Evolutionary conservation across 768 basidiomycete genomes (phyloP).

Genomic region (Rhodotorula diobovata): DNA sequence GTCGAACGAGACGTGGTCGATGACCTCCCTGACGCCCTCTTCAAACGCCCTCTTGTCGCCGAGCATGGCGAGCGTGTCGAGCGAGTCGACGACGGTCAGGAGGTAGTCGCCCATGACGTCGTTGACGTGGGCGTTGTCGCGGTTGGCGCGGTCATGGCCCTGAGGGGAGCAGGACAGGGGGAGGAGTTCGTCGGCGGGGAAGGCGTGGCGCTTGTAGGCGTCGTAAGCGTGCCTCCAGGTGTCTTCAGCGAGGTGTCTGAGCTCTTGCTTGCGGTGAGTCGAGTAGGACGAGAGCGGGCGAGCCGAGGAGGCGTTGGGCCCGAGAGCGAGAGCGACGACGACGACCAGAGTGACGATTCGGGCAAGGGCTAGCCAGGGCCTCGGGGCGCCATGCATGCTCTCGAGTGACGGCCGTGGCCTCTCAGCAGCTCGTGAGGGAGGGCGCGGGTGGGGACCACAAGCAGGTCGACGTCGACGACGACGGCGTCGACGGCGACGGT

Average conservation of each 20-base stretch:
- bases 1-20: conserved; percentile 80
- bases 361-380: background rate
- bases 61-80: conserved; percentile 85
- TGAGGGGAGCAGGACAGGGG: conserved; percentile 80
- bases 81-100: conserved; percentile 53
- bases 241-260: conserved; percentile 13
- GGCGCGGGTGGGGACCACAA: too few relatives aligned
- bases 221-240: conserved; percentile 36
- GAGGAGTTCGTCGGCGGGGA: conserved; percentile 58
- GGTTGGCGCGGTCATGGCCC: conserved; percentile 53
- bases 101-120: conserved; percentile 84
- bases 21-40: conserved; percentile 73
- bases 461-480: too few relatives aligned
- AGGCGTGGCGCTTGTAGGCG: conserved; percentile 37
- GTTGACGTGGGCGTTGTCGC: conserved; percentile 66
- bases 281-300: conserved; percentile 11
- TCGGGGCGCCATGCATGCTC: background rate
- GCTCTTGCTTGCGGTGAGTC: conserved; percentile 4
- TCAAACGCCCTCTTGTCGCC: conserved; percentile 74
- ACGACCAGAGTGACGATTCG: background rate
- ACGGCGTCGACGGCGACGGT: too few relatives aligned
- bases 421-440: too few relatives aligned
- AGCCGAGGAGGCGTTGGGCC: background rate
- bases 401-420: too few relatives aligned
- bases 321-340: background rate